Evolutionary conservation across 2,329 filamentous ascomycete genomes (phyloP), one percentile per base, ranked within the genome.

Genomic region (Pezicula carpinea): DNA sequence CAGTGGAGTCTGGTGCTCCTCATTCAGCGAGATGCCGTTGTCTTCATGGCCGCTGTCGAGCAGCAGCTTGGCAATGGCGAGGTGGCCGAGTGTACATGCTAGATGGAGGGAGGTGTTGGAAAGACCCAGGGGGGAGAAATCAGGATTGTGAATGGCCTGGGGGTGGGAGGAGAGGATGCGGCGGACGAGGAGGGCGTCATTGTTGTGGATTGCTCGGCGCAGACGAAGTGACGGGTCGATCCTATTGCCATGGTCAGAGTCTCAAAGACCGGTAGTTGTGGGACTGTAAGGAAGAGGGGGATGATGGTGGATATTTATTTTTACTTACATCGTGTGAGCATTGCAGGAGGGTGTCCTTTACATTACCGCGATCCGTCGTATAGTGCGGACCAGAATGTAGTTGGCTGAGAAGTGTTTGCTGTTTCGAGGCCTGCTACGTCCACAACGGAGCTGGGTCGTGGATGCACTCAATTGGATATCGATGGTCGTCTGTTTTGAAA

Each of bases 71-170:
- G 80, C 84, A 57, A 93, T 84, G 39, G 82, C 70, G 6, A 80
- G 72, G 62, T 85, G 79, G 44, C 89, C 89, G 47, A 89, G 74
- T 6, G 79, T 80, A 10, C 87, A 86, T 36, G 89, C 87, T 2
- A 95, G 76, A 65, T 95, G 89, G 33, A 96, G 76, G 53, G 82
- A 89, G 2, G 89, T 92, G 69, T 95, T 93, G 64, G 85, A 87
- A 55, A 88, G 82, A 42, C 78, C 80, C 7, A 66, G 60, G 17
- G 59, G 55, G 4, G 81, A 79, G 57, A 80, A 78, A 66, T 95
- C 88, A 2, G 89, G 88, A 62, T 95, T 95, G 60, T 85, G 83
- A 22, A 95, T 73, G 53, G 85, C 79, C 15, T 70, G 63, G 0
- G 85, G 86, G 61, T 92, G 82, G 49, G 83, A 83, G 54, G 76